Evolutionary conservation across 768 basidiomycete genomes (phyloP), one percentile per base, ranked within the genome.

Genomic region (Lentinula aciculospora): DNA sequence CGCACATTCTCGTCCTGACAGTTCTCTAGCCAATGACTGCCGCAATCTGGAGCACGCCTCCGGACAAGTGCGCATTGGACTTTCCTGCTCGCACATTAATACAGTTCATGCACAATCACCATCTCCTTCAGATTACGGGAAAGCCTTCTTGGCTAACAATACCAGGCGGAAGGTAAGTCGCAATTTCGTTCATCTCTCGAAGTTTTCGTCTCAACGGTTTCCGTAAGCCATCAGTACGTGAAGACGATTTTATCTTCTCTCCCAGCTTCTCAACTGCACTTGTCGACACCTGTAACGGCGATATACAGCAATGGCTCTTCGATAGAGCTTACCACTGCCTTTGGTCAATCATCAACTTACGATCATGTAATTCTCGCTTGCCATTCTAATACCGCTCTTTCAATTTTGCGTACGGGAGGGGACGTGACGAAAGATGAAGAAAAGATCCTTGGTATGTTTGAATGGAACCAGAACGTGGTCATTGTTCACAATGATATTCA

Each of bases 21-120:
- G 19, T 46, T 9, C 40, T 29, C 7, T 53, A 88, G 88, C 88
- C 88, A 0, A 86, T 92, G 86, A 88, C 86, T 7, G 88, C 87
- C 1, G 85, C 86, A 2, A 84, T 92, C 39, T 92, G 89, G 89
- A 88, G 83, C 45, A 89, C 86, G 0, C 84, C 87, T 0, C 84
- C 89, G 8, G 83, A 84, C 60, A 80, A 81, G 63, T 88, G 86
- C 61, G 77, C 81, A 2, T 69, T 84, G 50, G 85, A 88, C 61
- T 88, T 92, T 64, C 88, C 88, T 7, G 87, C 84, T 0, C 74
- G 72, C 39, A 89, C 88, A 0, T 69, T 90, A 68, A 76, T 89
- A 44, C 81, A 83, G 61, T 89, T 88, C 67, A 73, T 90, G 79
- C 78, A 81, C 66, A 90, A 89, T 65, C 88, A 89, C 62, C 83